phyloP scores from a whole-genome alignment of 2,329 filamentous ascomycete genomes.

The Trichoderma guizhouense region DNA sequence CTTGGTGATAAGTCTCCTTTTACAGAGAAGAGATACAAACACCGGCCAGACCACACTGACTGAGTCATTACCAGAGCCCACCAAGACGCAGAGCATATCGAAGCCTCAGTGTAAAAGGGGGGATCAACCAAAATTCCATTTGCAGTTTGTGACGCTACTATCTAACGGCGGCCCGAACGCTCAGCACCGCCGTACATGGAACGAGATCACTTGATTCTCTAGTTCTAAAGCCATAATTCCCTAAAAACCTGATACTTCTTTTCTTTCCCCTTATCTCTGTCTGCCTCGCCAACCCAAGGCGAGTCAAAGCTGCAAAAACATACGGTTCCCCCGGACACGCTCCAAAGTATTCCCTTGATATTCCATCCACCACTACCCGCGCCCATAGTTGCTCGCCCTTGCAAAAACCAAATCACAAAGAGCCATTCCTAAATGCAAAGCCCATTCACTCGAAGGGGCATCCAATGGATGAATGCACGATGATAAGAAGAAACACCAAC shows the following conservation, averaged over 20 bases:
- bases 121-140: constrained; percentile 15
- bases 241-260: background rate
- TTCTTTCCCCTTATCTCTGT: background rate
- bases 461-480: constrained; percentile 29
- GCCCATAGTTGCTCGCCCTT: constrained; percentile 11
- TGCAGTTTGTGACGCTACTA: constrained; percentile 13
- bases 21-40: background rate
- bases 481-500: constrained; percentile 16
- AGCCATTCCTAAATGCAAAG: constrained; percentile 18
- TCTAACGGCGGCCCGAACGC: constrained; percentile 6
- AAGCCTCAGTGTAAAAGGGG: background rate
- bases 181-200: constrained; percentile 7
- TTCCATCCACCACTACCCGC: constrained; percentile 21
- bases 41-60: background rate
- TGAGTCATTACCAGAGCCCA: background rate
- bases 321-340: constrained; percentile 27
- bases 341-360: constrained; percentile 24
- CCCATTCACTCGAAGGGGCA: constrained; percentile 37
- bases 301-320: constrained; percentile 21
- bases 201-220: constrained; percentile 36
- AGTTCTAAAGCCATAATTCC: constrained; percentile 19
- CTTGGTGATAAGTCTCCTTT: background rate
- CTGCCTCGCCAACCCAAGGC: background rate
- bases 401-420: constrained; percentile 11
- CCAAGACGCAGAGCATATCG: background rate